Evolutionary conservation across 2,329 filamentous ascomycete genomes (phyloP), one percentile per base, ranked within the genome.

Genomic region (Elsinoe ampelina): DNA sequence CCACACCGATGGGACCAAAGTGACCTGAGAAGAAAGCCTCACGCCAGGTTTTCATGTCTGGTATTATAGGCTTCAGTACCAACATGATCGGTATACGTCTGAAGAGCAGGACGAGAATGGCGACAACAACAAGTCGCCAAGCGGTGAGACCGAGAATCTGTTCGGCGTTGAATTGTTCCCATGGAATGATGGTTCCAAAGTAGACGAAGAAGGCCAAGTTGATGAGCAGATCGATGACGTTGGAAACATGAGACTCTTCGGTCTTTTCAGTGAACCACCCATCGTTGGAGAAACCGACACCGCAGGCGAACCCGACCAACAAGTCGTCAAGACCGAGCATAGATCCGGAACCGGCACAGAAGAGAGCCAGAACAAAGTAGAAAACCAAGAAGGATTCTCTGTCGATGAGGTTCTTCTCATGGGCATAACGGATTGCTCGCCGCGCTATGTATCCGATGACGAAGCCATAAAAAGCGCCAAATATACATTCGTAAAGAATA

Each of bases 181-280:
- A 98, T 1, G 93, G 93, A 60, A 98, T 93, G 70, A 98, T 96
- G 55, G 93, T 89, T 55, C 93, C 93, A 62, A 98, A 87, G 70
- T 93, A 98, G 64, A 98, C 93, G 71, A 98, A 98, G 72, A 97
- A 98, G 2, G 92, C 82, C 83, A 98, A 81, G 72, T 98, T 98
- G 75, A 98, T 84, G 60, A 98, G 77, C 70, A 98, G 73, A 77
- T 98, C 93, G 67, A 98, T 98, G 69, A 98, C 93, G 82, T 98
- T 97, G 70, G 92, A 97, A 8, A 98, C 93, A 70, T 97, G 93
- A 0, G 93, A 92, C 71, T 98, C 93, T 69, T 98, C 93, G 0
- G 93, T 98, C 77, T 96, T 96, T 67, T 96, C 88, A 13, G 88
- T 87, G 66, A 98, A 98, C 93, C 93, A 98, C 62, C 93, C 93